A percentile compares a stretch with the other conserved stretches of the same genome.
Evolutionary conservation across 1,284 basidiomycete genomes (phyloP).

Genomic region (Retiboletus flavoniger): DNA sequence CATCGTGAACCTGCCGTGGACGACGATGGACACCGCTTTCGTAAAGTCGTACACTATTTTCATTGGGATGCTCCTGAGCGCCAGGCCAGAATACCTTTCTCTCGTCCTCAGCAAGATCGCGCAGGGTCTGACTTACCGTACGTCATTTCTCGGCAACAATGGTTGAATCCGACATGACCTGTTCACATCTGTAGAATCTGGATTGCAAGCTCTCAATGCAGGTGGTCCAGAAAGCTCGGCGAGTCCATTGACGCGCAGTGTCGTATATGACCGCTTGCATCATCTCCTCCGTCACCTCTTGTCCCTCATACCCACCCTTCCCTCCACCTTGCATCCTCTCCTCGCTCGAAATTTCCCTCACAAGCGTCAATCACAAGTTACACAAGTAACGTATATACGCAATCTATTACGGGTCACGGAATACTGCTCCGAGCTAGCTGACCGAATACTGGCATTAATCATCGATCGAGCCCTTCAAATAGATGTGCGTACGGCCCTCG

Average conservation of each 20-base stretch:
- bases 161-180: conserved; percentile 12
- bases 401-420: conserved; percentile 84
- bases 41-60: conserved; percentile 87
- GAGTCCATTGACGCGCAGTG: conserved; percentile 71
- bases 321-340: conserved; percentile 82
- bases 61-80: conserved; percentile 88
- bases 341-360: conserved; percentile 88
- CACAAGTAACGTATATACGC: conserved; percentile 89
- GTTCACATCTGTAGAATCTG: conserved; percentile 53
- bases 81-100: conserved; percentile 90
- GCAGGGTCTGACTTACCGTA: conserved; percentile 86
- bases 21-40: conserved; percentile 78
- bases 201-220: conserved; percentile 57
- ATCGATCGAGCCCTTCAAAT: conserved; percentile 93
- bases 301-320: conserved; percentile 85
- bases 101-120: conserved; percentile 81
- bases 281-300: conserved; percentile 82
- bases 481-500: conserved; percentile 62
- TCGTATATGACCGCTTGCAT: conserved; percentile 88
- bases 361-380: conserved; percentile 81
- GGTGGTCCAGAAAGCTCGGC: conserved; percentile 62
- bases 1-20: conserved; percentile 89
- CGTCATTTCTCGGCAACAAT: conserved; percentile 36
- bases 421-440: conserved; percentile 89
- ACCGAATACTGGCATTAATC: conserved; percentile 82